A percentile compares a stretch with the other conserved stretches of the same genome.
phyloP scores from a whole-genome alignment of 768 basidiomycete species.

The Suillus tomentosus region DNA sequence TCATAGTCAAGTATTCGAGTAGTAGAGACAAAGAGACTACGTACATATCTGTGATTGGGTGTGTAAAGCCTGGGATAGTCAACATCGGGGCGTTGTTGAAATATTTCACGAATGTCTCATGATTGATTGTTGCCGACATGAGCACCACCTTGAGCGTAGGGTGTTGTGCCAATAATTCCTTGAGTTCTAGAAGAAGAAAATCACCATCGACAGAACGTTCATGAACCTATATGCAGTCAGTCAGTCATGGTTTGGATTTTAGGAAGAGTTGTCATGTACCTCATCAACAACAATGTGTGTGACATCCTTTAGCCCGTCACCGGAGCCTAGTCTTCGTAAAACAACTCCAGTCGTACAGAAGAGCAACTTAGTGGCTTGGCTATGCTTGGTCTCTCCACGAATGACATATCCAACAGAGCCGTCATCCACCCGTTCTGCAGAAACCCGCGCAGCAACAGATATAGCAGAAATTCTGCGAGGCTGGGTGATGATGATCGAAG shows the following conservation, averaged over 20 bases:
- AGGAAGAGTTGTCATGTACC: constrained; percentile 41
- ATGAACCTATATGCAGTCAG: constrained; percentile 62
- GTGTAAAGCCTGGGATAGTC: constrained; percentile 79
- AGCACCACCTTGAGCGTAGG: constrained; percentile 74
- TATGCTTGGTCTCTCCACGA: constrained; percentile 78
- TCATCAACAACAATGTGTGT: constrained; percentile 92
- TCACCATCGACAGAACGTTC: constrained; percentile 92
- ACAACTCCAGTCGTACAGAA: constrained; percentile 97
- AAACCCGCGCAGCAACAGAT: constrained; percentile 85
- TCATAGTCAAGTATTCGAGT: neutral
- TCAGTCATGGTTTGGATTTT: constrained; percentile 1
- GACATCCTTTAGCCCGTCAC: constrained; percentile 68
- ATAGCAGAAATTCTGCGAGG: constrained; percentile 88
- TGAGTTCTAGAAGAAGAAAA: constrained; percentile 82
- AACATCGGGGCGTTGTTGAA: constrained; percentile 81
- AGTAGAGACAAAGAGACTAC: constrained; percentile 21
- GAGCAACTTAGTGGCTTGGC: constrained; percentile 67
- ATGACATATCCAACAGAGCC: constrained; percentile 88
- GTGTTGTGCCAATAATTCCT: constrained; percentile 68
- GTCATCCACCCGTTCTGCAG: constrained; percentile 74
- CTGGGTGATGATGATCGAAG: constrained; percentile 85
- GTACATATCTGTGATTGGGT: constrained; percentile 76
- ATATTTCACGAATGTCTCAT: constrained; percentile 80
- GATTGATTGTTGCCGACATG: constrained; percentile 97
- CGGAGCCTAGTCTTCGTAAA: constrained; percentile 72